Evolutionary conservation across 305 asterid species (phyloP).

Genomic region (Plantago lanceolata): DNA sequence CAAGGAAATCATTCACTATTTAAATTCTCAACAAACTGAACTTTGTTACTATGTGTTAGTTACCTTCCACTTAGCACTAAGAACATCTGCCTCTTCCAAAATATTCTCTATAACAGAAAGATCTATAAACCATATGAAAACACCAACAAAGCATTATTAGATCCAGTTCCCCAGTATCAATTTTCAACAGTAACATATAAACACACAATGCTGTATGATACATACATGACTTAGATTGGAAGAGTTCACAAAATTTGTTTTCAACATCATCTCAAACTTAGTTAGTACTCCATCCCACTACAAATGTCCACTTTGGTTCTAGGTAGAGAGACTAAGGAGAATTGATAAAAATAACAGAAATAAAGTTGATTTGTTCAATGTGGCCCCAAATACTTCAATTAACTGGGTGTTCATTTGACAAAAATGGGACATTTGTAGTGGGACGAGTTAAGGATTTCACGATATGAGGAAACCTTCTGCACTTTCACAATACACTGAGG

Average conservation of each 20-base stretch:
- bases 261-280: neutral
- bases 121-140: constrained; percentile 39
- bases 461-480: too few species aligned
- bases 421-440: too few species aligned
- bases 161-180: constrained; percentile 1
- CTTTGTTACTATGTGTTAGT: neutral
- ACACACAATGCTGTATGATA: neutral
- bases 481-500: too few species aligned
- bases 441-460: too few species aligned
- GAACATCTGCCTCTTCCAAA: constrained; percentile 53
- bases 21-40: neutral
- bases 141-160: neutral
- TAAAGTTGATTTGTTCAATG: too few species aligned
- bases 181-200: neutral
- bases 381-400: too few species aligned
- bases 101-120: constrained; percentile 73
- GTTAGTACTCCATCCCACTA: neutral
- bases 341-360: too few species aligned
- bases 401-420: too few species aligned
- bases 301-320: too few species aligned
- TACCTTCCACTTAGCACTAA: constrained; percentile 84
- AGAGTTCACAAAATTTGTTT: too few species aligned
- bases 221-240: neutral
- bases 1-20: neutral
- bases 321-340: too few species aligned